These are phyloP conservation scores for Chytriomyces confervae DNA, from an alignment of 192 early-diverging fungal genomes.

Conservation along the genomic window DNA sequence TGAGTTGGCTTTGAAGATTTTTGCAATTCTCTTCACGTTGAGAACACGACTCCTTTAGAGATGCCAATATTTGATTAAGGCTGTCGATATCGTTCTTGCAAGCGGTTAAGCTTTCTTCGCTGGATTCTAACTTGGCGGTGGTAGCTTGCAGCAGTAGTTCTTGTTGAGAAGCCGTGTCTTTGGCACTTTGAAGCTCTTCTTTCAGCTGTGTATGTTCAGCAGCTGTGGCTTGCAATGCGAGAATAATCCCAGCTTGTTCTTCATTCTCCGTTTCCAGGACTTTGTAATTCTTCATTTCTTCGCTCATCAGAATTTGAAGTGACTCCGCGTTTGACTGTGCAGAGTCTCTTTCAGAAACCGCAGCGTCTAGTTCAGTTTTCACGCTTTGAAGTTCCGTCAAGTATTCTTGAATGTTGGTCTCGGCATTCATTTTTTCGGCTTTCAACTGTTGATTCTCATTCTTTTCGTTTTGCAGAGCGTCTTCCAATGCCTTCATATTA, in stretches of 20 bases:
- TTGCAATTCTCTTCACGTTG: no score
- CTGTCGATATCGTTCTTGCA: no score
- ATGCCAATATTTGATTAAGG: no score
- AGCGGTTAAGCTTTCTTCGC: no score
- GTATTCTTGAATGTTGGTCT: not conserved
- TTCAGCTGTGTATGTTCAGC: not conserved
- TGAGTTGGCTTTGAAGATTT: no score
- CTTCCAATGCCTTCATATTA: not conserved
- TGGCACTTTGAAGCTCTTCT: slow-evolving; percentile 3
- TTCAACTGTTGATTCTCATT: not conserved
- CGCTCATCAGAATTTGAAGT: not conserved
- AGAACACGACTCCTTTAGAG: no score
- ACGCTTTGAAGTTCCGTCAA: not conserved
- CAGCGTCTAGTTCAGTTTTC: not conserved
- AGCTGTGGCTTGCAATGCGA: no score
- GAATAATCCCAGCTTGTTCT: no score
- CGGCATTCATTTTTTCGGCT: not conserved
- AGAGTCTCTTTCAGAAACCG: not conserved
- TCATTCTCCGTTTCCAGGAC: no score
- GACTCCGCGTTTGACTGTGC: not conserved
- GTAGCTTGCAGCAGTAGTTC: no score
- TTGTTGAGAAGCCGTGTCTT: not conserved
- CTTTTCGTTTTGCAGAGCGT: not conserved
- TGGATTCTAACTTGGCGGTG: no score
- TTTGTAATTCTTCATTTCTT: no score